A percentile compares a stretch with the other conserved stretches of the same genome.
These are phyloP conservation scores for Rhodosporidiobolus sp. DNA, from an alignment of 768 basidiomycete species.

Conservation along the genomic window DNA sequence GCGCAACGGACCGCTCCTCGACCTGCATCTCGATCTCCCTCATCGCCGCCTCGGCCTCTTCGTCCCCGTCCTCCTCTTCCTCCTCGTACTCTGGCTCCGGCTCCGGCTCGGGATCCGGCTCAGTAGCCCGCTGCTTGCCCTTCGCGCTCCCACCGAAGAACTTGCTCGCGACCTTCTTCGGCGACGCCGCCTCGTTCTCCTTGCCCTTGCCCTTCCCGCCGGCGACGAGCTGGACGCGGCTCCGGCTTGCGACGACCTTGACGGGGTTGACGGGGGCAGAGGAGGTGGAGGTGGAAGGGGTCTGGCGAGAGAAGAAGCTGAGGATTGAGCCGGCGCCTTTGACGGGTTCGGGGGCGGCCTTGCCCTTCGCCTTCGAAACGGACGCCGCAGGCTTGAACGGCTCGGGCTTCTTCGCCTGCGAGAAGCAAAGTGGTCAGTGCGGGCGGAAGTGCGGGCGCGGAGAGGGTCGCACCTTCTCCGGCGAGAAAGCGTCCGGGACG, in stretches of 20 bases:
- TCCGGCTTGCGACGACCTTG: not conserved
- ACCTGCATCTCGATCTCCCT: not conserved
- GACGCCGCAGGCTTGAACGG: constrained; percentile 4
- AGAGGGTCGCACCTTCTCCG: constrained; percentile 2
- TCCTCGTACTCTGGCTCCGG: constrained; percentile 9
- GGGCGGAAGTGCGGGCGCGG: not conserved
- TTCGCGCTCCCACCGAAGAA: constrained; percentile 24
- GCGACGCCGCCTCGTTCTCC: not conserved
- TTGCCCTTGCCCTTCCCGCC: constrained; percentile 5
- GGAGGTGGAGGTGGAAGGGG: not conserved
- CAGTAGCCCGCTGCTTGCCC: not conserved
- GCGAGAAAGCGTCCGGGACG: constrained; percentile 53
- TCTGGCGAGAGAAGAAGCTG: not conserved
- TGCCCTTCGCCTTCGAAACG: not conserved
- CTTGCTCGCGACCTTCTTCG: constrained; percentile 19
- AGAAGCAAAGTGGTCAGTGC: not conserved
- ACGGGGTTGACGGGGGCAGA: not conserved
- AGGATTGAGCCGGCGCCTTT: constrained; percentile 28
- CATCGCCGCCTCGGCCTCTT: constrained; percentile 18
- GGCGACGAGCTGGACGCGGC: not conserved
- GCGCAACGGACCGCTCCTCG: not conserved
- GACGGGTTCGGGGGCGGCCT: constrained; percentile 6
- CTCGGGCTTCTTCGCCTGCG: not conserved
- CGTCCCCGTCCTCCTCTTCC: not conserved
- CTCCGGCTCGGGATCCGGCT: not conserved